phyloP scores from a whole-genome alignment of 805 yeast genomes.

The Pichia phayaonensis region DNA sequence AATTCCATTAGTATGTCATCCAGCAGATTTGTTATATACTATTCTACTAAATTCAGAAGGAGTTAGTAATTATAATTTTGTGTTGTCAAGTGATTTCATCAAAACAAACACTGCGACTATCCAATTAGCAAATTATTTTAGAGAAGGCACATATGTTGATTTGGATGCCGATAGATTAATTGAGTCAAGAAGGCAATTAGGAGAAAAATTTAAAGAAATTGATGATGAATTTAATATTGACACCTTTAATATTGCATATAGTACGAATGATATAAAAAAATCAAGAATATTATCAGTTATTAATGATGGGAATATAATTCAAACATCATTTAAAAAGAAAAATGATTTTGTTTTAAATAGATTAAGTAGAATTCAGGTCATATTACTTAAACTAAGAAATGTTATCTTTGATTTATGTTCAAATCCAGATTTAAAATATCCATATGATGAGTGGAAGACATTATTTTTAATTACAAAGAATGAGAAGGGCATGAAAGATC shows the following conservation, averaged over 20 bases:
- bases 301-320: conserved; percentile 7
- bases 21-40: conserved; percentile 16
- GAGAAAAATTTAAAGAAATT: conserved; percentile 11
- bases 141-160: conserved; percentile 16
- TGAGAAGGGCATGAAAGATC: conserved; percentile 14
- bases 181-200: conserved; percentile 8
- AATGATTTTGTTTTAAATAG: conserved; percentile 18
- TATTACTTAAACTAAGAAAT: conserved; percentile 27
- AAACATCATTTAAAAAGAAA: conserved; percentile 20
- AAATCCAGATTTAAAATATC: conserved; percentile 35
- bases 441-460: conserved; percentile 45
- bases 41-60: conserved; percentile 15
- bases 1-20: conserved; percentile 16
- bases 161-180: conserved; percentile 2
- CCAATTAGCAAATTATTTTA: conserved; percentile 17
- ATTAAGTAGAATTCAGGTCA: conserved; percentile 19
- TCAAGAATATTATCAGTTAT: conserved; percentile 2
- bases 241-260: conserved; percentile 1
- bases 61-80: conserved; percentile 13
- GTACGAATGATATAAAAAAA: not conserved
- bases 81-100: conserved; percentile 14
- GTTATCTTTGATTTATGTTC: conserved; percentile 30
- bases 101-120: conserved; percentile 13
- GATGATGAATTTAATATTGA: conserved; percentile 14
- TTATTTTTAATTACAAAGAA: conserved; percentile 29